phyloP scores from a whole-genome alignment of 768 basidiomycete species.

The Scleroderma citrinum region DNA sequence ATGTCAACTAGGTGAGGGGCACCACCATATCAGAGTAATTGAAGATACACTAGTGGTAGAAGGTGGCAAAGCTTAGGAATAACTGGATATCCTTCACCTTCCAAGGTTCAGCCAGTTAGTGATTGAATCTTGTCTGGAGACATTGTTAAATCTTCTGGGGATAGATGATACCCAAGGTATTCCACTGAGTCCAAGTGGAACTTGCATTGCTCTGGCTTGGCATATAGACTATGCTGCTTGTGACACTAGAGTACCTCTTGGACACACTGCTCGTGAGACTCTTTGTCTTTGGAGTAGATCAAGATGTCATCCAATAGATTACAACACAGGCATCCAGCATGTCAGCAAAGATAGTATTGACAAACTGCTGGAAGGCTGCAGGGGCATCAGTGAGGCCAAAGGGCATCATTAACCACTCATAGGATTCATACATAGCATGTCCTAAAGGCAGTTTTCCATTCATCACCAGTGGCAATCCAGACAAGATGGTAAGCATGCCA shows the following conservation, averaged over 20 bases:
- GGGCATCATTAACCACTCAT: constrained; percentile 20
- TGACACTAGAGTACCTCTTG: not conserved
- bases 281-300: not conserved
- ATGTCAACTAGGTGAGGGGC: too few relatives aligned
- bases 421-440: not conserved
- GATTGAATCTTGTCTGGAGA: not conserved
- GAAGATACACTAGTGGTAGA: not conserved
- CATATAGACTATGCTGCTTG: not conserved
- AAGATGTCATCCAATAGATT: not conserved
- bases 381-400: constrained; percentile 16
- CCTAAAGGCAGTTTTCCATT: not conserved
- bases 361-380: constrained; percentile 25
- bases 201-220: not conserved
- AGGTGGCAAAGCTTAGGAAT: not conserved
- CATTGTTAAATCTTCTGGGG: not conserved
- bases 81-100: not conserved
- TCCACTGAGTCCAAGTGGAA: not conserved
- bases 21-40: too few relatives aligned
- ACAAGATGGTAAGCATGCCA: not conserved
- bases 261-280: not conserved
- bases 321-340: constrained; percentile 17
- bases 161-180: not conserved
- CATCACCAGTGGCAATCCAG: not conserved
- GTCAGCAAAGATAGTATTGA: constrained; percentile 21
- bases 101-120: not conserved